A percentile compares a stretch with the other conserved stretches of the same genome.
phyloP scores from a whole-genome alignment of 768 basidiomycete species.

The Pholiota conissans region DNA sequence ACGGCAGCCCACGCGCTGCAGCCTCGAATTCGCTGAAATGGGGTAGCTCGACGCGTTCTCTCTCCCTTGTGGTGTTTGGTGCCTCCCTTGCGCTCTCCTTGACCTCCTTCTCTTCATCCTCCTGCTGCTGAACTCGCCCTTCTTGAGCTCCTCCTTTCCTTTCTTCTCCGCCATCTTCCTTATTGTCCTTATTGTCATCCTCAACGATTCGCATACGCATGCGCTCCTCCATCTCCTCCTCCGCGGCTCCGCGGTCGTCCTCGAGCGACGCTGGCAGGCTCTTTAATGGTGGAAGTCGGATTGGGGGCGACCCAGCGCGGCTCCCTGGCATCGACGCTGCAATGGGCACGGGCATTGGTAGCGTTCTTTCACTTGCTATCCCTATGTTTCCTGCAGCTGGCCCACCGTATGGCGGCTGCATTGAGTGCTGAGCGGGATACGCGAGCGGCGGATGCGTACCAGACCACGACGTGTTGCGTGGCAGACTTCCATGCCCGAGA shows the following conservation, averaged over 20 bases:
- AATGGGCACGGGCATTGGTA: constrained; percentile 1
- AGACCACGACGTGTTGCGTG: constrained; percentile 24
- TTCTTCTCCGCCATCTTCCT: constrained; percentile 11
- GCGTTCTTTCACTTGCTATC: constrained; percentile 1
- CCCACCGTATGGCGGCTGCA: constrained; percentile 18
- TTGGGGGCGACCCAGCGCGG: constrained; percentile 69
- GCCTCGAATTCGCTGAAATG: constrained; percentile 67
- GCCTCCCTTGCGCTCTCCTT: constrained; percentile 10
- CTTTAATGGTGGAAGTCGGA: constrained; percentile 70
- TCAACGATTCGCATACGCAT: constrained; percentile 10
- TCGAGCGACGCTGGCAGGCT: constrained; percentile 20
- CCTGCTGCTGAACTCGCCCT: constrained; percentile 4
- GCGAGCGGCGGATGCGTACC: constrained; percentile 8
- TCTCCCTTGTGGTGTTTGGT: not conserved
- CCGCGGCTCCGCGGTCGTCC: constrained; percentile 3
- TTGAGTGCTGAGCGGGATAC: constrained; percentile 4
- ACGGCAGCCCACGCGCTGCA: constrained; percentile 31
- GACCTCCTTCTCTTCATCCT: constrained; percentile 14
- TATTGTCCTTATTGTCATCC: constrained; percentile 9
- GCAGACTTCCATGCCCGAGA: constrained; percentile 7
- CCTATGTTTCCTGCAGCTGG: not conserved
- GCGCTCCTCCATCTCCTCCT: constrained; percentile 17
- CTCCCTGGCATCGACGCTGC: constrained; percentile 51
- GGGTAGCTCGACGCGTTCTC: constrained; percentile 47
- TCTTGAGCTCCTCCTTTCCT: constrained; percentile 9